Conservation (phyloP, 805 yeast species). For the Spathaspora girioi region DNA sequence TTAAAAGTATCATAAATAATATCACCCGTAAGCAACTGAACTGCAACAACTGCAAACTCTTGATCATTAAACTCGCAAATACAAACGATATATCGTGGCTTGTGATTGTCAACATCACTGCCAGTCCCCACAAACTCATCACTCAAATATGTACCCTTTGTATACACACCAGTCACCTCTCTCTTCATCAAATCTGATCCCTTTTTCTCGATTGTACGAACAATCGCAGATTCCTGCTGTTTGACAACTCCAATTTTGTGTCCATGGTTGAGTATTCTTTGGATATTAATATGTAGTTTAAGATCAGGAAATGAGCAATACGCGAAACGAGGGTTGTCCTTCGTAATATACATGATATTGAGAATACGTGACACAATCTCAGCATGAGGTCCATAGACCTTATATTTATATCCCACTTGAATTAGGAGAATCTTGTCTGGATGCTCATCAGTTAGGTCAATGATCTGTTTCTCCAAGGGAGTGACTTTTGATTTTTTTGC, state of each 20-base stretch:
- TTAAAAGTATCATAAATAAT: conserved; percentile 66
- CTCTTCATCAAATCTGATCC: conserved; percentile 58
- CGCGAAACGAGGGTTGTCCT: conserved; percentile 52
- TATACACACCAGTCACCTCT: conserved; percentile 65
- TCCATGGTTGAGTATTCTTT: conserved; percentile 67
- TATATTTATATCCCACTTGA: conserved; percentile 91
- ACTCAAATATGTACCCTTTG: conserved; percentile 81
- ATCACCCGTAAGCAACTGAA: conserved; percentile 73
- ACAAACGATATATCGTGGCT: conserved; percentile 40
- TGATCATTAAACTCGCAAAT: conserved; percentile 22
- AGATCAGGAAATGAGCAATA: conserved; percentile 83
- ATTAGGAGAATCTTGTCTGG: conserved; percentile 71
- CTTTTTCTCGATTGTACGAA: conserved; percentile 55
- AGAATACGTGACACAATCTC: conserved; percentile 59
- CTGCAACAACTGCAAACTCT: conserved; percentile 51
- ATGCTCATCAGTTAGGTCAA: conserved; percentile 58
- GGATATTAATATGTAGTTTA: conserved; percentile 70
- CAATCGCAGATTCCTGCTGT: conserved; percentile 78
- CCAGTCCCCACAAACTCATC: conserved; percentile 34
- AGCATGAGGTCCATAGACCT: conserved; percentile 85
- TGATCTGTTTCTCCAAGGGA: conserved; percentile 77
- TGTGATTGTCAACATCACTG: conserved; percentile 25
- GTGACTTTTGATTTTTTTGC: conserved; percentile 47
- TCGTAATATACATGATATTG: conserved; percentile 61
- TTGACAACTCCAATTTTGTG: conserved; percentile 82